phyloP scores from a whole-genome alignment of 192 early-diverging fungal species.

The Backusella morwellensis region DNA sequence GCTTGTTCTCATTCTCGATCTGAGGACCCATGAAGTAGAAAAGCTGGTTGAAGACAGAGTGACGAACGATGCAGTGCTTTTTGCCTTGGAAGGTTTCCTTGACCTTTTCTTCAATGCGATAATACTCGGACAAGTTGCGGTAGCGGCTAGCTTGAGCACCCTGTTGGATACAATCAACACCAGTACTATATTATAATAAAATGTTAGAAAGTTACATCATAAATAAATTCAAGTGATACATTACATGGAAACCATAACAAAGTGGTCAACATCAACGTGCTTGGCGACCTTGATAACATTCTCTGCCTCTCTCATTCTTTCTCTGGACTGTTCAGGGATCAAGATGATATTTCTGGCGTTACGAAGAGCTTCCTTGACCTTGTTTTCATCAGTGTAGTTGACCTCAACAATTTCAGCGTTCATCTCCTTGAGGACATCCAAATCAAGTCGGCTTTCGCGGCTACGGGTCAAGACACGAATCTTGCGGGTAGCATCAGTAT shows the following conservation, averaged over 20 bases:
- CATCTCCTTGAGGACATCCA: not conserved
- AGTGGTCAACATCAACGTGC: constrained; percentile 1
- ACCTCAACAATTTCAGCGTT: constrained; percentile 12
- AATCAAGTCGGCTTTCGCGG: not conserved
- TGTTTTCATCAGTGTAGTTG: constrained; percentile 9
- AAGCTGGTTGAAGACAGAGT: constrained; percentile 7
- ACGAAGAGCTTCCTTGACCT: not conserved
- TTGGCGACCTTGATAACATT: constrained; percentile 13
- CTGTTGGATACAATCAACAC: constrained; percentile 1
- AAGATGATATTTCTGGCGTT: constrained; percentile 6
- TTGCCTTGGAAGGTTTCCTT: not conserved
- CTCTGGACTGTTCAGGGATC: constrained; percentile 11
- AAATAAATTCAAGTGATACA: not conserved
- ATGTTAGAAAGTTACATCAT: not conserved
- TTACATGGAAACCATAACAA: constrained; percentile 23
- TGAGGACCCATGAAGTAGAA: constrained; percentile 18
- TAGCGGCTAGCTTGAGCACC: not conserved
- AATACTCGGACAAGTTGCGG: constrained; percentile 1
- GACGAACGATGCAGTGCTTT: constrained; percentile 4
- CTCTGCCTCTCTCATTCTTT: constrained; percentile 6
- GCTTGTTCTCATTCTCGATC: not conserved
- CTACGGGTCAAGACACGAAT: constrained; percentile 22
- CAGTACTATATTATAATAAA: constrained; percentile 8
- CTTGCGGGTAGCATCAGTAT: not conserved
- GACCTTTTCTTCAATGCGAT: constrained; percentile 12